Evolutionary conservation across 1,284 basidiomycete species (phyloP).

Genomic region (Irpex rosettiformis): DNA sequence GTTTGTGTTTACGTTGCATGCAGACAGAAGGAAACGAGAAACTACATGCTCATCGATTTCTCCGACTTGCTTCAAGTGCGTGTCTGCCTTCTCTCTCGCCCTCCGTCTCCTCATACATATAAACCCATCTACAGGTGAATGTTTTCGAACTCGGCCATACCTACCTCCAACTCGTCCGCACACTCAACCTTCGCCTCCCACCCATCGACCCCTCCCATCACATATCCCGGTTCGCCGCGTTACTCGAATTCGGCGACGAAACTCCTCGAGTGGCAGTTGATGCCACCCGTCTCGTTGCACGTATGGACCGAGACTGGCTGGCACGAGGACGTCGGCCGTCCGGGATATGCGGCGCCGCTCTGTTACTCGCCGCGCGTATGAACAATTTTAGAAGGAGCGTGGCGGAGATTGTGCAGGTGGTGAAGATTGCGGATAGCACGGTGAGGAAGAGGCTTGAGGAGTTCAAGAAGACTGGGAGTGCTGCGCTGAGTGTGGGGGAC

Average conservation of each 20-base stretch:
- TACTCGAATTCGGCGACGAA: slow-evolving; percentile 95
- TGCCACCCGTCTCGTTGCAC: slow-evolving; percentile 89
- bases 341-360: slow-evolving; percentile 94
- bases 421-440: slow-evolving; percentile 96
- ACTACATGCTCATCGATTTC: slow-evolving; percentile 99
- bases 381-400: slow-evolving; percentile 93
- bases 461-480: slow-evolving; percentile 89
- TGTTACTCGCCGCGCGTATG: slow-evolving; percentile 96
- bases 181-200: slow-evolving; percentile 84
- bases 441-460: slow-evolving; percentile 94
- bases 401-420: slow-evolving; percentile 96
- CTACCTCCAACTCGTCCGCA: slow-evolving; percentile 91
- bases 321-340: slow-evolving; percentile 92
- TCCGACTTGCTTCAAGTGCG: slow-evolving; percentile 85
- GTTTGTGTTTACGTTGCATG: slow-evolving; percentile 96
- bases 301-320: slow-evolving; percentile 98
- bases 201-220: slow-evolving; percentile 97
- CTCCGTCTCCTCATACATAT: not conserved
- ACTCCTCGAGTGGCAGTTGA: slow-evolving; percentile 91
- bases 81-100: not conserved
- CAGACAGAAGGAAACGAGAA: slow-evolving; percentile 84
- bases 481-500: slow-evolving; percentile 84
- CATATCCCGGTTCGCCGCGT: slow-evolving; percentile 94
- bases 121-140: slow-evolving; percentile 91
- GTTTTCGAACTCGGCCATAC: slow-evolving; percentile 97